Evolutionary conservation across 768 basidiomycete genomes (phyloP), one percentile per base, ranked within the genome.

Genomic region (Tremella mesenterica): DNA sequence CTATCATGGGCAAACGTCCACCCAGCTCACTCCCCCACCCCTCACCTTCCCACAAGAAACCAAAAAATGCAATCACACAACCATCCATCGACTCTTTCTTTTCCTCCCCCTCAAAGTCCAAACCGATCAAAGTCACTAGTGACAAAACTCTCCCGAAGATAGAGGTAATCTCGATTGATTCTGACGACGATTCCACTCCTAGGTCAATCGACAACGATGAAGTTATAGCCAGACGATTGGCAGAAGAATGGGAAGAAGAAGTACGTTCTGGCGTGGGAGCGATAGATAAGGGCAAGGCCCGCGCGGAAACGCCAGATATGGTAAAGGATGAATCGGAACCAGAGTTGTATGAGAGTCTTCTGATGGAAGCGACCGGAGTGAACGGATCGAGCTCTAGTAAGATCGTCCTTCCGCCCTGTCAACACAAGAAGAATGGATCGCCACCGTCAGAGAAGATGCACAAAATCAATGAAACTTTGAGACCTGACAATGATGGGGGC

Each of bases 331-430:
- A n/a, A n/a, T n/a, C n/a, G n/a, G 26, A 18, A 26, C 29, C 16
- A 29, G 52, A 46, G n/a, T 63, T 53, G 47, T 30, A 48, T 41
- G 38, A 30, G n/a, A 36, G 27, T 18, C 48, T 9, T 31, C 33
- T 14, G 20, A 27, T 3, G 31, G 13, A 4, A 18, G n/a, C 8
- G 47, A 29, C 21, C 44, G 63, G 61, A 5, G 36, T 59, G 20
- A 65, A 64, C 44, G 60, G 63, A 4, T 65, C 58, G 5, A 59
- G 61, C 39, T 59, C 61, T 1, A 59, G 59, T 26, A 52, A 47
- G 25, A 54, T 57, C 20, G 50, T 29, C 6, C 51, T 63, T 10
- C 53, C 61, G 0, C 63, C 63, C 14, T 12, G 10, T n/a, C 9
- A 16, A 31, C 28, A 33, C 44, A 12, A 36, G 14, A 7, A 10